Conservation (phyloP, 345 rosid genomes). For the Zanthoxylum bungeanum region DNA sequence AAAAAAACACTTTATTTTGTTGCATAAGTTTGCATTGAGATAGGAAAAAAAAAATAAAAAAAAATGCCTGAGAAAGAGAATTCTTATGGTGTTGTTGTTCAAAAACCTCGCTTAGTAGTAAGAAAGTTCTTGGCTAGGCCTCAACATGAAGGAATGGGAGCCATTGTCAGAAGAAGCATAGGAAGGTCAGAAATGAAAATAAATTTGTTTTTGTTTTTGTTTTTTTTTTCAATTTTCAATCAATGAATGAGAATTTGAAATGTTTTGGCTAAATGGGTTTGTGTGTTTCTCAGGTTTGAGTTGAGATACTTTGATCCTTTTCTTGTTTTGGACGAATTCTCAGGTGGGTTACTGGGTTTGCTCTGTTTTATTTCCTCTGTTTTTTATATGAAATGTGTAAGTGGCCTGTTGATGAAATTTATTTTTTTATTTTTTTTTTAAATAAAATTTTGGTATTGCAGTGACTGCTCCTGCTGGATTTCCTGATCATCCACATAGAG, state of each 20-base stretch:
- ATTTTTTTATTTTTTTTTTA: slow-evolving; percentile 8
- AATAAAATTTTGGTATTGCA: slow-evolving; percentile 37
- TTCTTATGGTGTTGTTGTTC: slow-evolving; percentile 21
- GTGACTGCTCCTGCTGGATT: slow-evolving; percentile 88
- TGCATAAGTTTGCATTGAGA: neutral
- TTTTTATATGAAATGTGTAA: too few relatives aligned
- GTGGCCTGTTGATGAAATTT: neutral
- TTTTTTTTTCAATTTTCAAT: too few relatives aligned
- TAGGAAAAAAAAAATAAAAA: too few relatives aligned
- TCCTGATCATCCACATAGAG: slow-evolving; percentile 98
- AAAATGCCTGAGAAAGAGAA: slow-evolving; percentile 32
- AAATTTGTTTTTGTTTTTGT: neutral
- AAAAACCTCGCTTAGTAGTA: slow-evolving; percentile 50
- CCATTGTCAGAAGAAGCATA: slow-evolving; percentile 87
- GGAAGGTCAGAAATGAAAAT: slow-evolving; percentile 52
- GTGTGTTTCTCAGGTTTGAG: slow-evolving; percentile 55
- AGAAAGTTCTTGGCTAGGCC: slow-evolving; percentile 81
- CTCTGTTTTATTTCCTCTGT: neutral
- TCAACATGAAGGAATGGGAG: slow-evolving; percentile 87
- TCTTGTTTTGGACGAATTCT: slow-evolving; percentile 81
- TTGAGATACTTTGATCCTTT: slow-evolving; percentile 84
- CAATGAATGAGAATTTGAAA: neutral
- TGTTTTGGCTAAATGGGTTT: slow-evolving; percentile 18
- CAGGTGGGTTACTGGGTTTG: slow-evolving; percentile 59
- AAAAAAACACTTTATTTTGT: neutral